phyloP scores from a whole-genome alignment of 2,329 filamentous ascomycete species.

The Botrytis medusae region DNA sequence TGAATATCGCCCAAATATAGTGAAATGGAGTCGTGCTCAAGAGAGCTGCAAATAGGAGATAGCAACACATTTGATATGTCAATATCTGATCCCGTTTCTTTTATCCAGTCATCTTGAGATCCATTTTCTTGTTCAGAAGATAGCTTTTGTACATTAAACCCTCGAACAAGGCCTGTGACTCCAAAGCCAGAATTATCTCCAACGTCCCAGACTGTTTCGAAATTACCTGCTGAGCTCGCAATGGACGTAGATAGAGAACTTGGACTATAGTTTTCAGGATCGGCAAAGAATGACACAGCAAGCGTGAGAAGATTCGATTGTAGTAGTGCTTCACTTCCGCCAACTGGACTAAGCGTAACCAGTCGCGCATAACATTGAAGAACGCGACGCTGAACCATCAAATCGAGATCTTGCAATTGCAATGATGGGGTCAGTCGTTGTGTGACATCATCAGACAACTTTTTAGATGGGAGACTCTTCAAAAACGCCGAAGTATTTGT shows the following conservation, averaged over 20 bases:
- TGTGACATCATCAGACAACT: constrained; percentile 80
- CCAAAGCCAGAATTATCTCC: constrained; percentile 94
- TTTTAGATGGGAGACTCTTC: constrained; percentile 79
- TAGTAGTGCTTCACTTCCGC: constrained; percentile 79
- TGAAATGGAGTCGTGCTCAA: constrained; percentile 85
- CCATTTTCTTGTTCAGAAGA: constrained; percentile 66
- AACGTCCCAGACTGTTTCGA: constrained; percentile 94
- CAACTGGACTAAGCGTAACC: constrained; percentile 81
- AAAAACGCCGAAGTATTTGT: constrained; percentile 91
- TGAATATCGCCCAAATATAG: constrained; percentile 64
- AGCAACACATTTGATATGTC: constrained; percentile 60
- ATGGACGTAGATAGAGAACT: constrained; percentile 88
- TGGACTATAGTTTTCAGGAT: constrained; percentile 83
- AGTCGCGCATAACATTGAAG: constrained; percentile 93
- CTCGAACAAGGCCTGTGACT: constrained; percentile 78
- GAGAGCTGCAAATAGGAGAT: constrained; percentile 75
- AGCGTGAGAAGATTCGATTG: constrained; percentile 90
- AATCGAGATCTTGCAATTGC: constrained; percentile 84
- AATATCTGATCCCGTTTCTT: constrained; percentile 60
- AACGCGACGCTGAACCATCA: constrained; percentile 90
- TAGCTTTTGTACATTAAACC: constrained; percentile 70
- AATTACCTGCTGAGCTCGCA: constrained; percentile 82
- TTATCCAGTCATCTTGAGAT: constrained; percentile 50
- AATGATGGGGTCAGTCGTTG: constrained; percentile 82
- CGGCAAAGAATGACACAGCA: constrained; percentile 87